A percentile compares a stretch with the other conserved stretches of the same genome.
These are phyloP conservation scores for Magnolia sinica DNA, from an alignment of 164 flowering plant species.

Conservation along the genomic window DNA sequence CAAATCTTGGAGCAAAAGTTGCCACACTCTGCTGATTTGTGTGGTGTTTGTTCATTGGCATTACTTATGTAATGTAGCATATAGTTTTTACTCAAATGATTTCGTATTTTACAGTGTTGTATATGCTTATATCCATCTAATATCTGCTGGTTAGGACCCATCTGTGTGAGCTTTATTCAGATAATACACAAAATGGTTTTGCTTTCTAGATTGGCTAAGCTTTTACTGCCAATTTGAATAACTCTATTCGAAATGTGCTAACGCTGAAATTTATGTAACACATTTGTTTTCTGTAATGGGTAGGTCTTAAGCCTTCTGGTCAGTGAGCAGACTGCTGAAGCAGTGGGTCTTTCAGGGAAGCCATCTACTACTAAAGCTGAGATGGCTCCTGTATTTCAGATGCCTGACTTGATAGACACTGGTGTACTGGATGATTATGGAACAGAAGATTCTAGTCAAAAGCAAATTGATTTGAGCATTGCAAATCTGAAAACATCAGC, in stretches of 20 bases:
- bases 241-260: not conserved
- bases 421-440: slow-evolving; percentile 46
- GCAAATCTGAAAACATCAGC: slow-evolving; percentile 21
- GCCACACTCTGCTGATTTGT: too few species aligned
- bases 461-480: slow-evolving; percentile 24
- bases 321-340: slow-evolving; percentile 35
- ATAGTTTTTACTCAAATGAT: too few species aligned
- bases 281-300: slow-evolving; percentile 1
- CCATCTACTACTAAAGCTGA: slow-evolving; percentile 32
- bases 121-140: not conserved
- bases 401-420: slow-evolving; percentile 90
- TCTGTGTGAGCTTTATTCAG: not conserved
- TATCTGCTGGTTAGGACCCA: not conserved
- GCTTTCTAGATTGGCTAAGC: too few species aligned
- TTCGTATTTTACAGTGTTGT: too few species aligned
- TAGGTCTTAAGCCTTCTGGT: slow-evolving; percentile 74
- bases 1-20: too few species aligned
- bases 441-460: slow-evolving; percentile 24
- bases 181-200: not conserved
- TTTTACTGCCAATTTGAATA: not conserved
- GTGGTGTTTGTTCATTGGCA: too few species aligned
- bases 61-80: too few species aligned
- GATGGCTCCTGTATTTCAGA: slow-evolving; percentile 32
- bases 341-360: slow-evolving; percentile 28
- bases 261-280: not conserved